A percentile compares a stretch with the other conserved stretches of the same genome.
These are phyloP conservation scores for Phytophthora meadii DNA, from an alignment of 352 stramenopile genomes.

Conservation along the genomic window DNA sequence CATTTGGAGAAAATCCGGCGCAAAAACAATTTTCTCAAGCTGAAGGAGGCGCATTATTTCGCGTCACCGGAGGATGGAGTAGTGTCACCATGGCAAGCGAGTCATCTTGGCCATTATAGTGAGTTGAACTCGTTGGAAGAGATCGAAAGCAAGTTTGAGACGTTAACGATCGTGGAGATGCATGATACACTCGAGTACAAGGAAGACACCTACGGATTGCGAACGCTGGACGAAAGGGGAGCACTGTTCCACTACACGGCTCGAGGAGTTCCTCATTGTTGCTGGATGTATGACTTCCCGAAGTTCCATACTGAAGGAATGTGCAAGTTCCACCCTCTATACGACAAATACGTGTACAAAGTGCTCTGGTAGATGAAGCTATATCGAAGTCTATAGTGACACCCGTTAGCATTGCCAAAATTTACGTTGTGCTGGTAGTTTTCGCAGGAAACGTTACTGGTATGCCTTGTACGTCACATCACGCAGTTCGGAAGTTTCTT, in stretches of 20 bases:
- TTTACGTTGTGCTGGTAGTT: too few species aligned
- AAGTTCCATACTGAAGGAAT: conserved; percentile 12
- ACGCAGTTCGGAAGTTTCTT: too few species aligned
- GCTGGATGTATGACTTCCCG: conserved; percentile 25
- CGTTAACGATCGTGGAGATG: conserved; percentile 40
- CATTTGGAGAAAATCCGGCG: conserved; percentile 30
- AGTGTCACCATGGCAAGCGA: conserved; percentile 47
- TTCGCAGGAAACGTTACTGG: too few species aligned
- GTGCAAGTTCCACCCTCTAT: conserved; percentile 21
- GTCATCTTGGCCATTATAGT: conserved; percentile 44
- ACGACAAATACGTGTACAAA: conserved; percentile 30
- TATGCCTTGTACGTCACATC: too few species aligned
- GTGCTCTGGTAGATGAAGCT: conserved; percentile 16
- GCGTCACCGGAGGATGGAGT: conserved; percentile 48
- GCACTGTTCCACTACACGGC: conserved; percentile 21
- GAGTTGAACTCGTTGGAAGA: conserved; percentile 33
- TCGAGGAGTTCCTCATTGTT: conserved; percentile 9
- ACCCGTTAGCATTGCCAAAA: too few species aligned
- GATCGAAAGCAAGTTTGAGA: conserved; percentile 37
- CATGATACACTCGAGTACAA: conserved; percentile 32
- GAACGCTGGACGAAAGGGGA: conserved; percentile 38
- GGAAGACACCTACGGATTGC: conserved; percentile 41
- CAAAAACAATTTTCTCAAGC: conserved; percentile 42
- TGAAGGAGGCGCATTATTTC: conserved; percentile 54
- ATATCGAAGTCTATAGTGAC: too few species aligned